Conservation (phyloP, 2,329 filamentous ascomycete species). For the Aureobasidium musti region DNA sequence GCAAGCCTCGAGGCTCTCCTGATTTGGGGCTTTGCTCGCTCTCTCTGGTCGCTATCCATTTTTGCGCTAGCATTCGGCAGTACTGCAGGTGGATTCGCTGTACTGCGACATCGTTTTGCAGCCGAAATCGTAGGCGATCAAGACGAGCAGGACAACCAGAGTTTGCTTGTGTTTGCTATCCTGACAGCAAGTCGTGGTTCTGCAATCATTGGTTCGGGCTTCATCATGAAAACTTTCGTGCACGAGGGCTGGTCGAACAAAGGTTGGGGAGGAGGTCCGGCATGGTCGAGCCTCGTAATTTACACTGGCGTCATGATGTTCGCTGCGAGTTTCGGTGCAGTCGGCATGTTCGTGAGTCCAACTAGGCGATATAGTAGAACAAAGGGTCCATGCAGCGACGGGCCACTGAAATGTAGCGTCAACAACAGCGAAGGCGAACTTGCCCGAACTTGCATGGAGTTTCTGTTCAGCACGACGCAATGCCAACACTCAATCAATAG, state of each 20-base stretch:
- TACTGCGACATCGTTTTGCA: background rate
- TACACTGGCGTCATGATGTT: constrained; percentile 5
- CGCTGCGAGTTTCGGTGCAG: background rate
- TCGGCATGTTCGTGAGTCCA: background rate
- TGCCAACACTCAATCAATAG: background rate
- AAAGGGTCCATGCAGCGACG: background rate
- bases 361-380: background rate
- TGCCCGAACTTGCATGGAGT: background rate
- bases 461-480: background rate
- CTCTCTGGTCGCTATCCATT: background rate
- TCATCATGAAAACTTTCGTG: background rate
- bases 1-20: background rate
- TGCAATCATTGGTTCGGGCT: constrained; percentile 1
- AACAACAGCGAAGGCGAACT: background rate
- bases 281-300: background rate
- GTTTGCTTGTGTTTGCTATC: constrained; percentile 3
- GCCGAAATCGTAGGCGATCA: constrained; percentile 6
- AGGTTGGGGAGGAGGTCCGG: background rate
- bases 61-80: background rate
- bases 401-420: background rate
- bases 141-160: constrained; percentile 2
- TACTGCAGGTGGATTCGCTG: constrained; percentile 1
- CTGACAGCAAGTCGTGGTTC: background rate
- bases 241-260: background rate
- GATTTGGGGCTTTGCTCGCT: background rate